Percentiles rank a stretch among this genome's conserved stretches.
These are phyloP conservation scores for Ophiosphaerella korrae DNA, from an alignment of 2,329 filamentous ascomycete species.

Conservation along the genomic window DNA sequence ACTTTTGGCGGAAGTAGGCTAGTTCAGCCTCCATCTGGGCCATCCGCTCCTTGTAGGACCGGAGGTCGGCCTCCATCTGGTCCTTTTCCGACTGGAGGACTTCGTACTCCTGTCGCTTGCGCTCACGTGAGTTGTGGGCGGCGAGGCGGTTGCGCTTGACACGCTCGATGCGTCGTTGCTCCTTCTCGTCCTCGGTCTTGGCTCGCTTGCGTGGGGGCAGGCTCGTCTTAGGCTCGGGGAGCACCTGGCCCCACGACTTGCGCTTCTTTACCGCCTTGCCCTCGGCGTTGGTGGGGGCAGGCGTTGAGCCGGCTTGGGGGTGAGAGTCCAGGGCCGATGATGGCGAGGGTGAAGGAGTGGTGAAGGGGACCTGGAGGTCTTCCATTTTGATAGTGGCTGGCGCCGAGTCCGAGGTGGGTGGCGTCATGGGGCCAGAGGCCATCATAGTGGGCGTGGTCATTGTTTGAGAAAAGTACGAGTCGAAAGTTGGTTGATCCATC, in stretches of 20 bases:
- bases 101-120: conserved; percentile 89
- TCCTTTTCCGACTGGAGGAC: conserved; percentile 71
- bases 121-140: conserved; percentile 93
- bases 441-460: conserved; percentile 32
- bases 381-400: conserved; percentile 50
- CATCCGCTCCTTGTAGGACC: conserved; percentile 57
- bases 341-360: conserved; percentile 27
- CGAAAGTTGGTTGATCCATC: conserved; percentile 30
- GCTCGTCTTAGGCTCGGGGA: conserved; percentile 95
- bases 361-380: conserved; percentile 42
- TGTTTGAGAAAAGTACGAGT: conserved; percentile 26
- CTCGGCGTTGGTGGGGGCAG: conserved; percentile 24
- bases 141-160: conserved; percentile 95
- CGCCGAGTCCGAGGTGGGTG: conserved; percentile 26
- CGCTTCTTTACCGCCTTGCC: conserved; percentile 82
- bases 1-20: conserved; percentile 40
- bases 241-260: conserved; percentile 98
- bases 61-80: conserved; percentile 67
- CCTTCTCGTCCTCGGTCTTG: conserved; percentile 98
- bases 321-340: conserved; percentile 17
- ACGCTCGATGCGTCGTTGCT: conserved; percentile 94
- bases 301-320: conserved; percentile 25
- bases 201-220: conserved; percentile 94
- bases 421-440: conserved; percentile 28
- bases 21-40: conserved; percentile 58